A percentile compares a stretch with the other conserved stretches of the same genome.
Conservation (phyloP, 2,329 filamentous ascomycete species). For the Botrytis byssoidea region DNA sequence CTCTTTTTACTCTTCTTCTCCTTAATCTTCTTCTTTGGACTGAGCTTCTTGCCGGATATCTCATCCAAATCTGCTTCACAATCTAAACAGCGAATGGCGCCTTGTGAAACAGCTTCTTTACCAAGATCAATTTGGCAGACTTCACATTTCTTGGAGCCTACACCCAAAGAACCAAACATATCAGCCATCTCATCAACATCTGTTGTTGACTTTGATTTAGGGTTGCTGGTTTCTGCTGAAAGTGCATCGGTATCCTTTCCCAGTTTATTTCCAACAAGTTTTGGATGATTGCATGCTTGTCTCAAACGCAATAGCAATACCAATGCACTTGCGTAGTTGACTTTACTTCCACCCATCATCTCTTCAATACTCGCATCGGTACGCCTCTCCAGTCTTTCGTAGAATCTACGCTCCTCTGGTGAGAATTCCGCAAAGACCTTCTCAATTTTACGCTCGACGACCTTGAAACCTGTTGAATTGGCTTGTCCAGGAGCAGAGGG, state of each 20-base stretch:
- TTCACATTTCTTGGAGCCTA: slow-evolving; percentile 40
- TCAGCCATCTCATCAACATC: slow-evolving; percentile 79
- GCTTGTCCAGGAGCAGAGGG: slow-evolving; percentile 44
- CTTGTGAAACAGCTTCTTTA: slow-evolving; percentile 39
- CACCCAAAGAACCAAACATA: slow-evolving; percentile 77
- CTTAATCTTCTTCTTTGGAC: slow-evolving; percentile 43
- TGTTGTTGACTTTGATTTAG: slow-evolving; percentile 46
- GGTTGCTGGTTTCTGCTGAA: slow-evolving; percentile 56
- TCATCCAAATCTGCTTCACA: slow-evolving; percentile 74
- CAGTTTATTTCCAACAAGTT: slow-evolving; percentile 80
- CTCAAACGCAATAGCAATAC: slow-evolving; percentile 86
- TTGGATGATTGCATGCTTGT: slow-evolving; percentile 93
- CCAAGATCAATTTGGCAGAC: slow-evolving; percentile 38
- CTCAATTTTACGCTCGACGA: slow-evolving; percentile 86
- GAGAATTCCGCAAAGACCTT: slow-evolving; percentile 77
- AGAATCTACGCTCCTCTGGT: slow-evolving; percentile 78
- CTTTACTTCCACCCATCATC: slow-evolving; percentile 77
- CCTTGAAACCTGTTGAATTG: slow-evolving; percentile 73
- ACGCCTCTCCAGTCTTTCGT: slow-evolving; percentile 76
- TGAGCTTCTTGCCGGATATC: slow-evolving; percentile 48
- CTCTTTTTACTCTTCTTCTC: slow-evolving; percentile 40
- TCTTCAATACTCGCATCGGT: slow-evolving; percentile 83
- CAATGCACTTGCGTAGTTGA: slow-evolving; percentile 91
- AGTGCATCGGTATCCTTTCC: slow-evolving; percentile 85
- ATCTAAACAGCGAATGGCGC: slow-evolving; percentile 63